Evolutionary conservation across 2,329 filamentous ascomycete genomes (phyloP), one percentile per base, ranked within the genome.

Genomic region (Pyricularia sp.): DNA sequence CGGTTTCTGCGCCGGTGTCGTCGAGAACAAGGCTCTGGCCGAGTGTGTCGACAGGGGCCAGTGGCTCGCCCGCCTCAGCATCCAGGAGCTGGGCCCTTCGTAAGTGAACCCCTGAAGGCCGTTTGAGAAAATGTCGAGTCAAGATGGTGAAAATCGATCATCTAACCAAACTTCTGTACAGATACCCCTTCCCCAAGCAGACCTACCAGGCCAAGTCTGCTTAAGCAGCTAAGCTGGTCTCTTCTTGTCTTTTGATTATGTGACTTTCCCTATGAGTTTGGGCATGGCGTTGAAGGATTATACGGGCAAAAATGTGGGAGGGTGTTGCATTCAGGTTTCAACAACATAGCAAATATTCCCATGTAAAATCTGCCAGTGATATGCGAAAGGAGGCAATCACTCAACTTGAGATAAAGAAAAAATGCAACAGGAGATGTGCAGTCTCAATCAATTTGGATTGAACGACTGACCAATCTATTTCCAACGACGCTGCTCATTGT

Each of bases 71-170:
- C 90, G 91, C 77, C 85, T 97, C 76, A 95, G 93, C 85, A 94
- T 99, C 79, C 90, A 94, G 83, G 94, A 98, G 83, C 85, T 97
- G 75, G 95, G 95, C 75, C 94, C 94, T 81, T 95, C 93, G 91
- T 98, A 90, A 86, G 92, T 91, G 65, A 69, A 69, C 66, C 30
- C 67, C 71, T 68, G 67, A 68, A 3, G 23, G 14, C 28, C 20
- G 31, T 11, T 23, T 59, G 6, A n/a, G 28, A 17, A 14, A 28
- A n/a, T n/a, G n/a, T n/a, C 20, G 12, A 2, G 23, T 14, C 12
- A 42, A 25, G 59, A 20, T 6, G 25, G 17, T 26, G 20, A 26
- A 11, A 28, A 9, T n/a, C 12, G 17, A 64, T 28, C 1, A n/a
- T 64, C 50, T 36, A 31, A 59, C 63, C 42, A 26, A 63, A 64